These are phyloP conservation scores for Neodidymelliopsis sp. DNA, from an alignment of 2,329 filamentous ascomycete genomes.

Conservation along the genomic window DNA sequence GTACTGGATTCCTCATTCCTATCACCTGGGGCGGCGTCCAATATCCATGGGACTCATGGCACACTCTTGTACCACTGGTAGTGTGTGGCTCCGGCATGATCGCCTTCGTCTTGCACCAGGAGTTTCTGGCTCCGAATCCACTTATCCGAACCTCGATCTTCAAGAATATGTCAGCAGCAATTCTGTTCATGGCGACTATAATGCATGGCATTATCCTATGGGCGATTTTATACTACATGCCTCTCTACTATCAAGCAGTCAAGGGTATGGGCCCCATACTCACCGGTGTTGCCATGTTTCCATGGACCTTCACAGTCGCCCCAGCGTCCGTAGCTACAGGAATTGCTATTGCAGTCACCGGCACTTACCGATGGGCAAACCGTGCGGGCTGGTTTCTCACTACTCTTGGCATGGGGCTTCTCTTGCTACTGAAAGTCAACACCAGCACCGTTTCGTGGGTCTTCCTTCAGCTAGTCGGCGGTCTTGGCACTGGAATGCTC, in stretches of 20 bases:
- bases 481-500: conserved; percentile 69
- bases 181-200: conserved; percentile 61
- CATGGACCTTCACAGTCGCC: conserved; percentile 65
- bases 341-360: conserved; percentile 61
- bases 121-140: too few species aligned
- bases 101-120: conserved; percentile 64
- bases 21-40: conserved; percentile 71
- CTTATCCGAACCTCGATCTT: too few species aligned
- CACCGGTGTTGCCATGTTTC: conserved; percentile 51
- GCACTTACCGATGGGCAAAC: conserved; percentile 67
- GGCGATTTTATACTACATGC: conserved; percentile 53
- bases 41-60: conserved; percentile 69
- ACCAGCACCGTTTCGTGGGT: conserved; percentile 65
- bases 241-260: conserved; percentile 53
- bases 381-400: conserved; percentile 69
- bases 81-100: conserved; percentile 62
- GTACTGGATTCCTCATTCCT: conserved; percentile 67
- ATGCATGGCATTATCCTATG: conserved; percentile 64
- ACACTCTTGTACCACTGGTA: conserved; percentile 67
- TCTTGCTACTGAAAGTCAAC: conserved; percentile 58
- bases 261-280: conserved; percentile 50
- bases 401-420: conserved; percentile 64
- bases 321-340: conserved; percentile 65
- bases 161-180: conserved; percentile 56
- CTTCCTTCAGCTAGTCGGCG: conserved; percentile 66